Conservation (phyloP, 371 early-diverging fungal genomes). For the Dichotomocladium elegans region DNA sequence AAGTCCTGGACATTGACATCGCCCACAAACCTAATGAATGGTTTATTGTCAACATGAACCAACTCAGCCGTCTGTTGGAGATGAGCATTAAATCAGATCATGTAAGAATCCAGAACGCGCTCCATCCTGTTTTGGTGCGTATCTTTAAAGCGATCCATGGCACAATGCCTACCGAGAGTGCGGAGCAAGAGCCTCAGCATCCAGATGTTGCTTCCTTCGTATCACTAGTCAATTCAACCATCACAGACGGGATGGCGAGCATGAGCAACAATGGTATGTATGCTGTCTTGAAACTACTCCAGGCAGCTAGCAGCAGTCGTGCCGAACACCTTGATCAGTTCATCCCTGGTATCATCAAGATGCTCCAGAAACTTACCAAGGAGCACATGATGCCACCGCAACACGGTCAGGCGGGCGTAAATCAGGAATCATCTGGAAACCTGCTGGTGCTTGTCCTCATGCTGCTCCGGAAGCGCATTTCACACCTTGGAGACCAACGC, state of each 20-base stretch:
- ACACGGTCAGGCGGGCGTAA: slow-evolving; percentile 12
- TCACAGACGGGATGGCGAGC: slow-evolving; percentile 65
- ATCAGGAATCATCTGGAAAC: slow-evolving; percentile 54
- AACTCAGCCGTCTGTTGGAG: slow-evolving; percentile 67
- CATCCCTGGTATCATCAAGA: slow-evolving; percentile 76
- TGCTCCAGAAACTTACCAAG: slow-evolving; percentile 79
- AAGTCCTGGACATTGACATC: slow-evolving; percentile 64
- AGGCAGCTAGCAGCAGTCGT: slow-evolving; percentile 64
- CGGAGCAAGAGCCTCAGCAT: slow-evolving; percentile 32
- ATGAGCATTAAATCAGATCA: slow-evolving; percentile 67
- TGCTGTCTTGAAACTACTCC: slow-evolving; percentile 68
- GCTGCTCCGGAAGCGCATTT: slow-evolving; percentile 73
- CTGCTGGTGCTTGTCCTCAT: slow-evolving; percentile 66
- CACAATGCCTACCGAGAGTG: slow-evolving; percentile 19
- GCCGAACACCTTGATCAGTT: slow-evolving; percentile 69
- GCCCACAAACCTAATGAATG: slow-evolving; percentile 59
- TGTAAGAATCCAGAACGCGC: slow-evolving; percentile 53
- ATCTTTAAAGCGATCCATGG: slow-evolving; percentile 56
- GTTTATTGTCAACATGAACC: slow-evolving; percentile 63
- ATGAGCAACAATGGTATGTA: slow-evolving; percentile 58
- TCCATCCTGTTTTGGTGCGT: slow-evolving; percentile 65
- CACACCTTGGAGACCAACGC: slow-evolving; percentile 85
- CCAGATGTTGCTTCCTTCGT: slow-evolving; percentile 57
- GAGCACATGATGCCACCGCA: slow-evolving; percentile 57
- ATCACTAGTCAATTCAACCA: slow-evolving; percentile 56